These are phyloP conservation scores for Fomitopsis serialis DNA, from an alignment of 768 basidiomycete genomes.

Conservation along the genomic window DNA sequence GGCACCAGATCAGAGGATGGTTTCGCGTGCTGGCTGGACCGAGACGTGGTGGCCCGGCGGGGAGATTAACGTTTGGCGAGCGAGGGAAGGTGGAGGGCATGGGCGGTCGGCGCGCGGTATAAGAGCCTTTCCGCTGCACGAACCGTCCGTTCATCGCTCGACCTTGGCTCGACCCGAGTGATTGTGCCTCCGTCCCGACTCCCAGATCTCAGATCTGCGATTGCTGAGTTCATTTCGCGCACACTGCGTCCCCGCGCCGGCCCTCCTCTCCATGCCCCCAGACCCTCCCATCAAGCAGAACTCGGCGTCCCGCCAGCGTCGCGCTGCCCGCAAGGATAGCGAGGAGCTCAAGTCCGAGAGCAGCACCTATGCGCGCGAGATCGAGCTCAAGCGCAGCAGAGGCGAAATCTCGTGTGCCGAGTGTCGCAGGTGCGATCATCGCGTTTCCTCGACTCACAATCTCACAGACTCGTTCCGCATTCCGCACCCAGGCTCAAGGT, in stretches of 20 bases:
- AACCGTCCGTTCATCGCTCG: neutral
- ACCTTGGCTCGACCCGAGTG: neutral
- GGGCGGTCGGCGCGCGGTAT: neutral
- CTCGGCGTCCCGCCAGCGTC: slow-evolving; percentile 16
- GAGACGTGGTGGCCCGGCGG: neutral
- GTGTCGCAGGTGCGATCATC: slow-evolving; percentile 66
- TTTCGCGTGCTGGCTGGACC: neutral
- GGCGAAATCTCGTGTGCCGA: slow-evolving; percentile 78
- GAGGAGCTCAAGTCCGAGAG: slow-evolving; percentile 20
- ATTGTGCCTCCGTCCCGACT: neutral
- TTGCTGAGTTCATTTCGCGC: too few relatives aligned
- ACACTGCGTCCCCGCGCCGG: too few relatives aligned
- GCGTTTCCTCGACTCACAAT: slow-evolving; percentile 8
- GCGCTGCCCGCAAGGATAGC: slow-evolving; percentile 17
- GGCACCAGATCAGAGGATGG: neutral
- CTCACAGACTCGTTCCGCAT: neutral
- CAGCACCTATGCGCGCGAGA: slow-evolving; percentile 34
- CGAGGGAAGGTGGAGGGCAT: neutral
- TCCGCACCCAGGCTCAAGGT: slow-evolving; percentile 21
- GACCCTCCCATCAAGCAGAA: slow-evolving; percentile 17
- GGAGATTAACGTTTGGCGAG: neutral
- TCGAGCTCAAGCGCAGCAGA: slow-evolving; percentile 69
- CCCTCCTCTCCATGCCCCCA: slow-evolving; percentile 16
- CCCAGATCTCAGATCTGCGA: neutral
- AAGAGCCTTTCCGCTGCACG: too few relatives aligned